A percentile compares a stretch with the other conserved stretches of the same genome.
These are phyloP conservation scores for Pythium utonaiense DNA, from an alignment of 352 stramenopile species.

Conservation along the genomic window DNA sequence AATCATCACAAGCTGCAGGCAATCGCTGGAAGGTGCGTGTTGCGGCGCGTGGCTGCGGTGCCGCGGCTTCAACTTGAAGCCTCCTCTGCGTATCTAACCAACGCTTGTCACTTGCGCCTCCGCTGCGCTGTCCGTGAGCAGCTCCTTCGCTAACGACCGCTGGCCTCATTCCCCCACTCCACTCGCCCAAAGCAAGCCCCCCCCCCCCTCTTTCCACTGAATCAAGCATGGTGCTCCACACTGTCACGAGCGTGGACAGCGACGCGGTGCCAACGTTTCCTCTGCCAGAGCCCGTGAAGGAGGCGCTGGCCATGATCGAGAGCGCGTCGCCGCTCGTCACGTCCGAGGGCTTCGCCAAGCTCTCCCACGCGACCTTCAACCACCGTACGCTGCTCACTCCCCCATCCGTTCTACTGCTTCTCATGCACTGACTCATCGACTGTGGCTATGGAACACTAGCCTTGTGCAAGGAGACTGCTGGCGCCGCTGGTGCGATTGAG, in stretches of 20 bases:
- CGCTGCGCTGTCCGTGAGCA: background rate
- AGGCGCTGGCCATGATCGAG: slow-evolving; percentile 55
- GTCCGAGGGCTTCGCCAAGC: slow-evolving; percentile 62
- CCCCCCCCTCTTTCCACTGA: background rate
- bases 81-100: background rate
- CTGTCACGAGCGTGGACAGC: slow-evolving; percentile 47
- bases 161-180: slow-evolving; percentile 1
- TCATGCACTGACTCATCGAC: background rate
- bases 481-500: slow-evolving; percentile 47
- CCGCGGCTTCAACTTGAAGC: slow-evolving; percentile 1
- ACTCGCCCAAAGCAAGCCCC: background rate
- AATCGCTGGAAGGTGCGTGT: background rate
- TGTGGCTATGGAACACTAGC: slow-evolving; percentile 27
- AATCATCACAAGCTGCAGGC: no score
- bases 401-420: background rate
- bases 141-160: background rate
- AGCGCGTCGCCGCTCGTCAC: slow-evolving; percentile 51
- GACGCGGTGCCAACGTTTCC: slow-evolving; percentile 33
- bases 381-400: slow-evolving; percentile 39
- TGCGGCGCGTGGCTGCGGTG: background rate
- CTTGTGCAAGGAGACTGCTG: slow-evolving; percentile 62
- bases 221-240: slow-evolving; percentile 33
- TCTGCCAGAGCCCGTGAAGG: slow-evolving; percentile 44
- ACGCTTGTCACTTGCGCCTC: slow-evolving; percentile 1
- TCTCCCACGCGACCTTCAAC: slow-evolving; percentile 77